phyloP scores from a whole-genome alignment of 768 basidiomycete species.

The Lactarius trivialis region DNA sequence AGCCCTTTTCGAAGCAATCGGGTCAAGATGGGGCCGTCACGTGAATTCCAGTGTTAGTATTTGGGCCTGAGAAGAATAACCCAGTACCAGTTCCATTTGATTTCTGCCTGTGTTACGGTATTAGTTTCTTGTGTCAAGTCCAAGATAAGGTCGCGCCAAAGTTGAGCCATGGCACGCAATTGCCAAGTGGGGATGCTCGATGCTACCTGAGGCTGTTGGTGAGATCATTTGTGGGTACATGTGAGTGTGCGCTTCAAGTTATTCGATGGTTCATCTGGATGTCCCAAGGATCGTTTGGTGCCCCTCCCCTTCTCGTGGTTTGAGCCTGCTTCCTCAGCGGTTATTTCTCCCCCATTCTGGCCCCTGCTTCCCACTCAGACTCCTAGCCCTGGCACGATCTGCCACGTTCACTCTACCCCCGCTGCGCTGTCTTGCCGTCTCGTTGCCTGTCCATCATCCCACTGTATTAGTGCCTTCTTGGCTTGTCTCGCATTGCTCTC shows the following conservation, averaged over 20 bases:
- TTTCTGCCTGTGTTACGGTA: background rate
- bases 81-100: background rate
- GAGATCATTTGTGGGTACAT: too few relatives aligned
- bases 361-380: too few relatives aligned
- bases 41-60: background rate
- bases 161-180: background rate
- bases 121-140: background rate
- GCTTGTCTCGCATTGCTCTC: too few relatives aligned
- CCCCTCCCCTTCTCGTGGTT: too few relatives aligned
- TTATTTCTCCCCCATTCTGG: background rate
- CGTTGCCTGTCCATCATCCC: too few relatives aligned
- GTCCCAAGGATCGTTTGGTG: too few relatives aligned
- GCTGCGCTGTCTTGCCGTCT: background rate
- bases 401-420: background rate
- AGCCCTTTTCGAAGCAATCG: too few relatives aligned
- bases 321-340: background rate
- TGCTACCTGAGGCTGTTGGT: too few relatives aligned
- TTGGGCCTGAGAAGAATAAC: background rate
- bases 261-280: too few relatives aligned
- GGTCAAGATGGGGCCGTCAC: too few relatives aligned
- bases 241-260: too few relatives aligned
- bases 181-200: too few relatives aligned
- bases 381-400: background rate
- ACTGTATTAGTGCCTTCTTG: background rate
- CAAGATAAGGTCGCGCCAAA: background rate